These are phyloP conservation scores for Elsinoe batatas DNA, from an alignment of 2,329 filamentous ascomycete species.

Conservation along the genomic window DNA sequence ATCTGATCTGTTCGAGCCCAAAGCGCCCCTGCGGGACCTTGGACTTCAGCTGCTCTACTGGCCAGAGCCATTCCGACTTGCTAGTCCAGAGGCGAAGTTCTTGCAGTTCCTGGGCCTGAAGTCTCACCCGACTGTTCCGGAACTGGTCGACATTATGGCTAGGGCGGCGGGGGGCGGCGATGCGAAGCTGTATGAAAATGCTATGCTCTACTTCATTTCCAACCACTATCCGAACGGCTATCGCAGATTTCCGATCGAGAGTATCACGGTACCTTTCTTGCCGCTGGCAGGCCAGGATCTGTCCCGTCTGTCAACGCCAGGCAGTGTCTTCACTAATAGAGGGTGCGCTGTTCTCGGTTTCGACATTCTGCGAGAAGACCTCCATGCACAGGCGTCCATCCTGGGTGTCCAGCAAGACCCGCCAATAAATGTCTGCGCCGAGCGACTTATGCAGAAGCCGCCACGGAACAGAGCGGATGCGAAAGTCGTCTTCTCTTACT, in stretches of 20 bases:
- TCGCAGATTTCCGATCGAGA: conserved; percentile 49
- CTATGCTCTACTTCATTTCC: conserved; percentile 72
- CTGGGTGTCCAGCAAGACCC: conserved; percentile 82
- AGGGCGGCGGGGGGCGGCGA: conserved; percentile 46
- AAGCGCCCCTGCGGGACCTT: conserved; percentile 57
- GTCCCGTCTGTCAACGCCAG: conserved; percentile 55
- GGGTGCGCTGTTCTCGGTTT: conserved; percentile 71
- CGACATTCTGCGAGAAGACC: conserved; percentile 60
- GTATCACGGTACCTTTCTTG: conserved; percentile 41
- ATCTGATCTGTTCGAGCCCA: conserved; percentile 73
- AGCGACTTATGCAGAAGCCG: conserved; percentile 60
- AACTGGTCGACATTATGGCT: conserved; percentile 70
- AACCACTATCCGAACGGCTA: conserved; percentile 75
- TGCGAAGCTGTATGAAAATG: conserved; percentile 49
- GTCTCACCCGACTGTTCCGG: conserved; percentile 57
- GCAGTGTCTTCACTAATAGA: conserved; percentile 73
- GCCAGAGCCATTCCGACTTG: conserved; percentile 60
- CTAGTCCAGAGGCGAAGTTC: conserved; percentile 64
- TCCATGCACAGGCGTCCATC: conserved; percentile 72
- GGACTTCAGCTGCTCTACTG: conserved; percentile 71
- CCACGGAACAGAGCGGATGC: conserved; percentile 60
- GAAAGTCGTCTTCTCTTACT: conserved; percentile 67
- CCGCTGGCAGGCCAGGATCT: conserved; percentile 50
- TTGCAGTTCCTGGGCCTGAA: conserved; percentile 63
- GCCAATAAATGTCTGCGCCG: conserved; percentile 64